Percentiles rank a stretch among this genome's conserved stretches.
phyloP scores from a whole-genome alignment of 1,139 yeast genomes.

The Zygosaccharomyces pseudobailii region DNA sequence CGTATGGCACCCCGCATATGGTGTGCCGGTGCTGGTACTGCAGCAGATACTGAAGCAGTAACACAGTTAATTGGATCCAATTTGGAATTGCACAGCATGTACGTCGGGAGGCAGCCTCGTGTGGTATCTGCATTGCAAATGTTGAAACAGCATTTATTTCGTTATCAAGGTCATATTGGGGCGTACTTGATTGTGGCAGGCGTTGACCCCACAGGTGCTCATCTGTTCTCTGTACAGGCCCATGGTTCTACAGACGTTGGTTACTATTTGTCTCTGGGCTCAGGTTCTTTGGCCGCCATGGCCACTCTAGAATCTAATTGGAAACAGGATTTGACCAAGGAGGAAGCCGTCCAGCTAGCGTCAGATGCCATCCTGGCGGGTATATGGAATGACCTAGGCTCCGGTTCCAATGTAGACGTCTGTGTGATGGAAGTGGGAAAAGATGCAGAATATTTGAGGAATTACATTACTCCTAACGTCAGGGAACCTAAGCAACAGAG shows the following conservation, averaged over 20 bases:
- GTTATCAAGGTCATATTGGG: conserved; percentile 95
- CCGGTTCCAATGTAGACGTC: conserved; percentile 95
- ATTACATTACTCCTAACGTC: conserved; percentile 85
- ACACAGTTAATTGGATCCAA: conserved; percentile 89
- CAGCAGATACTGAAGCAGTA: conserved; percentile 98
- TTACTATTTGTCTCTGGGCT: conserved; percentile 84
- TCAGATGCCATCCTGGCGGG: conserved; percentile 95
- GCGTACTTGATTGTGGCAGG: conserved; percentile 97
- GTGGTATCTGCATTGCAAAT: conserved; percentile 91
- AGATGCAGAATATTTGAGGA: conserved; percentile 78
- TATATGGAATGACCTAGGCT: conserved; percentile 98
- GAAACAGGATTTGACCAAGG: conserved; percentile 71
- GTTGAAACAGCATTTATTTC: conserved; percentile 91
- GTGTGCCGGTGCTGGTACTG: conserved; percentile 99
- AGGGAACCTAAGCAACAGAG: conserved; percentile 76
- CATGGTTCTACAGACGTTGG: conserved; percentile 98
- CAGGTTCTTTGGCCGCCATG: conserved; percentile 99
- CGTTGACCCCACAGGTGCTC: conserved; percentile 93
- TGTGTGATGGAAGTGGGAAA: conserved; percentile 94
- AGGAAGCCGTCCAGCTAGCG: conserved; percentile 85
- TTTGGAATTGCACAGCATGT: conserved; percentile 80
- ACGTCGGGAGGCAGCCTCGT: conserved; percentile 81
- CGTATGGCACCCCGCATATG: conserved; percentile 88
- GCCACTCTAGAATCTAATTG: conserved; percentile 89
- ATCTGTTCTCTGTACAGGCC: conserved; percentile 88